Conservation (phyloP, 305 asterid species). For the Solanum hybrid region DNA sequence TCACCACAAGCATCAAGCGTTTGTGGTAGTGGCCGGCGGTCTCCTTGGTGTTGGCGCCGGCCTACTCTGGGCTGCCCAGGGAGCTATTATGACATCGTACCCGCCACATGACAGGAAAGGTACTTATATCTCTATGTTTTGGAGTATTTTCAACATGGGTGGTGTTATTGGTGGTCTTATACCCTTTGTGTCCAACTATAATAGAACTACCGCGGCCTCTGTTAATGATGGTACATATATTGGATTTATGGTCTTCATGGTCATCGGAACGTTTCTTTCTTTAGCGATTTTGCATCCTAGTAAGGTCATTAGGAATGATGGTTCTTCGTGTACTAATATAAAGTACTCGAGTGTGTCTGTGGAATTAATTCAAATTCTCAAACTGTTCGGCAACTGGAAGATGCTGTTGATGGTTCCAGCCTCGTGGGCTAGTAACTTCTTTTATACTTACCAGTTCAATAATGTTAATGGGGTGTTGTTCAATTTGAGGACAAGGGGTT, state of each 20-base stretch:
- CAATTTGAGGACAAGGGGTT: slow-evolving; percentile 69
- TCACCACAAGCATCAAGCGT: slow-evolving; percentile 57
- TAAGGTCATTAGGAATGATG: slow-evolving; percentile 57
- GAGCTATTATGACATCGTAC: slow-evolving; percentile 89
- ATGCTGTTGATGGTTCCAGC: slow-evolving; percentile 84
- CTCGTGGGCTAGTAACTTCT: slow-evolving; percentile 84
- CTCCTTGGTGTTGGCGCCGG: slow-evolving; percentile 91
- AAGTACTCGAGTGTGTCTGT: slow-evolving; percentile 54
- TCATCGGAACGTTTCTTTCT: slow-evolving; percentile 48
- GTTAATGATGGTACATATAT: slow-evolving; percentile 89
- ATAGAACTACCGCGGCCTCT: slow-evolving; percentile 42
- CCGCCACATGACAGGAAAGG: slow-evolving; percentile 83
- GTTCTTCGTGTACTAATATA: slow-evolving; percentile 61
- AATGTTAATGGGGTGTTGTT: slow-evolving; percentile 73
- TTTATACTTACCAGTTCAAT: slow-evolving; percentile 78
- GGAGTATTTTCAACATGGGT: slow-evolving; percentile 88
- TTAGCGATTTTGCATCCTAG: slow-evolving; percentile 68
- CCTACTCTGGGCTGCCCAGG: slow-evolving; percentile 83
- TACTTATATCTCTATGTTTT: slow-evolving; percentile 62
- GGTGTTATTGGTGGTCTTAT: slow-evolving; percentile 89
- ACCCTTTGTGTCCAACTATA: slow-evolving; percentile 53
- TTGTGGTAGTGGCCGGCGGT: slow-evolving; percentile 71
- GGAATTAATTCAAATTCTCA: slow-evolving; percentile 44
- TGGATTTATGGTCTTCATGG: slow-evolving; percentile 82
- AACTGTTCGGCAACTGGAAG: slow-evolving; percentile 64